Percentiles rank a stretch among this genome's conserved stretches.
Evolutionary conservation across 192 early-diverging fungal species (phyloP).

Genomic region (Dimargaris cristalligena): DNA sequence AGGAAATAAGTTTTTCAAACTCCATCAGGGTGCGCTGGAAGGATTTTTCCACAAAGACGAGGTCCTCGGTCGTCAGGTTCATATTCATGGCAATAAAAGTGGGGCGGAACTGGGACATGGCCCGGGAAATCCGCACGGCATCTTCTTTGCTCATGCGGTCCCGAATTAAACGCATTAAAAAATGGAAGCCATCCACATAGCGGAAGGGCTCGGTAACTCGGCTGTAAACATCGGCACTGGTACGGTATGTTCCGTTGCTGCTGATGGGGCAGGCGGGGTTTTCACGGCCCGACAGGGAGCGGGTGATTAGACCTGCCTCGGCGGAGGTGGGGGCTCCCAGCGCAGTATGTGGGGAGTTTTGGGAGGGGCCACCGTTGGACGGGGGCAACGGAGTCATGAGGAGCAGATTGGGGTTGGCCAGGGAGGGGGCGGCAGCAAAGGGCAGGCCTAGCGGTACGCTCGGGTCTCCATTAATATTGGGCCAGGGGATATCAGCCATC

Average conservation of each 20-base stretch:
- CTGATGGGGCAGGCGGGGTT: too few species aligned
- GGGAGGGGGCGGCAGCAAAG: background rate
- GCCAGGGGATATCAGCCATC: constrained; percentile 9
- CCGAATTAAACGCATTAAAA: constrained; percentile 63
- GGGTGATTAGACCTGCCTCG: background rate
- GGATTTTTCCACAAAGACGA: constrained; percentile 94
- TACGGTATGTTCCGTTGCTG: constrained; percentile 31
- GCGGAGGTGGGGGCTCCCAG: too few species aligned
- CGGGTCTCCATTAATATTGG: background rate
- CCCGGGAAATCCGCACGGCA: constrained; percentile 75
- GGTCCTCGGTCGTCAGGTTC: constrained; percentile 84
- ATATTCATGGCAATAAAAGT: constrained; percentile 86
- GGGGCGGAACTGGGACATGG: constrained; percentile 78
- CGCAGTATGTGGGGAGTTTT: too few species aligned
- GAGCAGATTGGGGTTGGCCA: background rate
- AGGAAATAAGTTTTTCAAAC: constrained; percentile 89
- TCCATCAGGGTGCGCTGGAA: constrained; percentile 86
- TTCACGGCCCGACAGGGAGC: too few species aligned
- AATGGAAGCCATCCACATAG: constrained; percentile 89
- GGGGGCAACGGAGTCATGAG: too few species aligned
- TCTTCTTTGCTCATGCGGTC: constrained; percentile 77
- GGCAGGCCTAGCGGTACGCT: background rate
- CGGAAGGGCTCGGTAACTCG: constrained; percentile 68
- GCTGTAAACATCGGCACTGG: constrained; percentile 51
- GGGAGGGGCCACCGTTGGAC: too few species aligned